These are phyloP conservation scores for Trypanosomatidae sp. DNA, from an alignment of 208 protist species.

Conservation along the genomic window DNA sequence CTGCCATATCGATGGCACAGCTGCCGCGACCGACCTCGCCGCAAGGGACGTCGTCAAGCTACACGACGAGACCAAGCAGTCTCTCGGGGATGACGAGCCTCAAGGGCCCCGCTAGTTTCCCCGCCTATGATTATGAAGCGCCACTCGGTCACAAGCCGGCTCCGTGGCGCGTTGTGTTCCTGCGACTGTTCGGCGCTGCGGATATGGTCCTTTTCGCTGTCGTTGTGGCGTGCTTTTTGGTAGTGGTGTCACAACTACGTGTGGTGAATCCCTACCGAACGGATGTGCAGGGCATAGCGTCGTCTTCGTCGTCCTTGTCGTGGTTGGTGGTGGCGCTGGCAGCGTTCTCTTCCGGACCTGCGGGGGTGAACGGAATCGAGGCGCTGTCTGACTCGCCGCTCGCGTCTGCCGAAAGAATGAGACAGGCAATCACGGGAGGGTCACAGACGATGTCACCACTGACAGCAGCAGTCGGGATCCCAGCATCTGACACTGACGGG, in stretches of 20 bases:
- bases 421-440: neutral
- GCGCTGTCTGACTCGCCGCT: neutral
- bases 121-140: neutral
- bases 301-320: slow-evolving; percentile 3
- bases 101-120: neutral
- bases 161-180: slow-evolving; percentile 28
- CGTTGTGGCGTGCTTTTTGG: slow-evolving; percentile 24
- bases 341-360: slow-evolving; percentile 2
- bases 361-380: neutral
- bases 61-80: neutral
- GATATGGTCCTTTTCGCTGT: slow-evolving; percentile 49
- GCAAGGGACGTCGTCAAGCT: neutral
- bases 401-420: neutral
- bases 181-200: slow-evolving; percentile 44
- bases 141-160: slow-evolving; percentile 1
- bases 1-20: neutral
- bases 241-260: slow-evolving; percentile 17
- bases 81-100: neutral
- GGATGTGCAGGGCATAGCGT: neutral
- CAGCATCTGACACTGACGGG: neutral
- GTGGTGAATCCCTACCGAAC: neutral
- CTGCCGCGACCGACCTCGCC: neutral
- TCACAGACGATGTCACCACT: neutral
- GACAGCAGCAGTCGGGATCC: neutral
- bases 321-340: slow-evolving; percentile 7